Percentiles rank a stretch among this genome's conserved stretches.
Evolutionary conservation across 768 basidiomycete genomes (phyloP).

Genomic region (Suillus variegatus): DNA sequence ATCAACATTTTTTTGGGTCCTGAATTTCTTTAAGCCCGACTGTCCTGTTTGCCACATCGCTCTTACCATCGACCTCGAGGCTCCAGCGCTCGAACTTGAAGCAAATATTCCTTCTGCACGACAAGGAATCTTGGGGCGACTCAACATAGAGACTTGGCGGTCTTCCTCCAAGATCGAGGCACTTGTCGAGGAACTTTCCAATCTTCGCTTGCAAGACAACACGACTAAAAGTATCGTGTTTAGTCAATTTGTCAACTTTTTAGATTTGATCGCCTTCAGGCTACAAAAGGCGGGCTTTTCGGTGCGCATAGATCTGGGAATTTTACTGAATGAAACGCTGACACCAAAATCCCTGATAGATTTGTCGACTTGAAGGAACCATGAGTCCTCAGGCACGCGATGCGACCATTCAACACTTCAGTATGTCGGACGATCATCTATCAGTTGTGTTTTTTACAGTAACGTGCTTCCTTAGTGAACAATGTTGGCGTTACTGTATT

Average conservation of each 20-base stretch:
- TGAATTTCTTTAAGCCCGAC: slow-evolving; percentile 56
- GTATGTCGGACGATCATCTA: slow-evolving; percentile 43
- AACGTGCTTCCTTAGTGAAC: slow-evolving; percentile 58
- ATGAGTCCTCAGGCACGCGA: slow-evolving; percentile 98
- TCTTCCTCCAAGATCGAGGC: slow-evolving; percentile 99
- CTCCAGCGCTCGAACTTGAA: slow-evolving; percentile 84
- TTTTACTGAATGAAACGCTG: not conserved
- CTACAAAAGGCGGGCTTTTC: slow-evolving; percentile 91
- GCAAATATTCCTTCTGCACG: slow-evolving; percentile 50
- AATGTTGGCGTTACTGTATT: slow-evolving; percentile 97
- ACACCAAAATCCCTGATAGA: slow-evolving; percentile 41
- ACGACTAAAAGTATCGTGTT: slow-evolving; percentile 98
- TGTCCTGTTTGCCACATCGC: slow-evolving; percentile 95
- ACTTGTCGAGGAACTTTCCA: slow-evolving; percentile 88
- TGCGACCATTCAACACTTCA: slow-evolving; percentile 93
- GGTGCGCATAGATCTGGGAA: slow-evolving; percentile 37
- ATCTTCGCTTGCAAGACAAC: slow-evolving; percentile 78
- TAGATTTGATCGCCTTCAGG: slow-evolving; percentile 92
- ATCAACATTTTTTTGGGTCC: not conserved
- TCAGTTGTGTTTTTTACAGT: not conserved
- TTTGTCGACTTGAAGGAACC: slow-evolving; percentile 92
- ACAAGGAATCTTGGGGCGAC: slow-evolving; percentile 91
- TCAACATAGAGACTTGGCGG: slow-evolving; percentile 88
- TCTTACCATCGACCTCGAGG: slow-evolving; percentile 94
- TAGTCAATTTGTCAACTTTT: slow-evolving; percentile 91